Evolutionary conservation across 2,329 filamentous ascomycete genomes (phyloP).

Genomic region (Ceratocystis papillata): DNA sequence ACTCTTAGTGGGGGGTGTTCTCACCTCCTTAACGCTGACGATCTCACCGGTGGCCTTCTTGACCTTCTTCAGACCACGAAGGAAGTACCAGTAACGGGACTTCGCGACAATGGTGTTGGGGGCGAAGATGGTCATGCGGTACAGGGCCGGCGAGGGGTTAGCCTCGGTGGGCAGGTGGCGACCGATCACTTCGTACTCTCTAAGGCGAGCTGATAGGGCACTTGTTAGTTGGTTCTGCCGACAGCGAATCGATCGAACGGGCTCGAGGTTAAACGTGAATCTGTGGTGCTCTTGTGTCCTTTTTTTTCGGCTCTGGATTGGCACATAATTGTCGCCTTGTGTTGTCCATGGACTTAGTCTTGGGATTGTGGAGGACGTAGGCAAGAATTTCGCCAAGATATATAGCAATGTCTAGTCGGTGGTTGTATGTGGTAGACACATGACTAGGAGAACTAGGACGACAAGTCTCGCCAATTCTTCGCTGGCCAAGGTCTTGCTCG

Average conservation of each 20-base stretch:
- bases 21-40: constrained; percentile 88
- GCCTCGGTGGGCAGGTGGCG: constrained; percentile 96
- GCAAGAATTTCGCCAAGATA: not conserved
- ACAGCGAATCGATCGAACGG: constrained; percentile 15
- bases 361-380: not conserved
- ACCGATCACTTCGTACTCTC: constrained; percentile 99
- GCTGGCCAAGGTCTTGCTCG: not conserved
- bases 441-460: not conserved
- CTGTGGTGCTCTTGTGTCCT: constrained; percentile 8
- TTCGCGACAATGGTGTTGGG: constrained; percentile 97
- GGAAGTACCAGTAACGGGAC: constrained; percentile 99
- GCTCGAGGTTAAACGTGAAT: constrained; percentile 12
- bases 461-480: not conserved
- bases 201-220: constrained; percentile 72
- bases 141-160: constrained; percentile 95
- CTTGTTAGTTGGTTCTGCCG: constrained; percentile 27
- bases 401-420: not conserved
- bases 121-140: constrained; percentile 99
- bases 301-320: not conserved
- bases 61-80: constrained; percentile 98
- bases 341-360: not conserved
- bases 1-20: constrained; percentile 29
- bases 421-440: not conserved
- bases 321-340: not conserved
- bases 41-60: constrained; percentile 99